phyloP scores from a whole-genome alignment of 805 yeast species.

The Cyberlindnera mycetangii region DNA sequence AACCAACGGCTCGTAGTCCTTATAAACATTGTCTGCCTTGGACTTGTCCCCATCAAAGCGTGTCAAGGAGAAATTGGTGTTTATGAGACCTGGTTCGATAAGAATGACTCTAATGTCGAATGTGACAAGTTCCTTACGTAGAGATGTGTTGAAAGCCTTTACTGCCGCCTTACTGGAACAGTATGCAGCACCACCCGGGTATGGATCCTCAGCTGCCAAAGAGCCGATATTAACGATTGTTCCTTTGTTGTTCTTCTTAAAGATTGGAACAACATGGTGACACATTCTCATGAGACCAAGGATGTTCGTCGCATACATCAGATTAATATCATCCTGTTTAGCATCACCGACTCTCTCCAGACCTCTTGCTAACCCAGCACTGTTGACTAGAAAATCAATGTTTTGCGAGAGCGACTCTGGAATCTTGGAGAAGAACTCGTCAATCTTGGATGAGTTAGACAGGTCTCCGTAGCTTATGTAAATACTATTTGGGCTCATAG shows the following conservation, averaged over 20 bases:
- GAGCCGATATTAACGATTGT: constrained; percentile 72
- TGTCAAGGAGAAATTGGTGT: constrained; percentile 57
- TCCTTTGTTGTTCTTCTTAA: constrained; percentile 66
- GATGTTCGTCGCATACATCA: constrained; percentile 84
- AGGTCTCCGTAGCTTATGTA: constrained; percentile 53
- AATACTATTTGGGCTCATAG: constrained; percentile 34
- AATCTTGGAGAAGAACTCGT: constrained; percentile 42
- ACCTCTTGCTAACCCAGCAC: constrained; percentile 80
- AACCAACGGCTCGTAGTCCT: constrained; percentile 50
- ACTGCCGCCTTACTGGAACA: constrained; percentile 74
- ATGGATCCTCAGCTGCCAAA: constrained; percentile 73
- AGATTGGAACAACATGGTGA: constrained; percentile 63
- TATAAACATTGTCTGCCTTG: constrained; percentile 53
- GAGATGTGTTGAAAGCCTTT: constrained; percentile 63
- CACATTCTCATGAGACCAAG: constrained; percentile 80
- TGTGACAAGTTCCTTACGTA: constrained; percentile 68
- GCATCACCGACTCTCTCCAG: constrained; percentile 72
- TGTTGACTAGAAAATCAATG: constrained; percentile 63
- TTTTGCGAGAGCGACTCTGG: constrained; percentile 55
- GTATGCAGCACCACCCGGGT: constrained; percentile 60
- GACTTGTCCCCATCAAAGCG: constrained; percentile 54
- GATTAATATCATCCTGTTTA: constrained; percentile 54
- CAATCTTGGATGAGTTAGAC: constrained; percentile 47
- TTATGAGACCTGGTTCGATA: constrained; percentile 65
- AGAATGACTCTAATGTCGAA: constrained; percentile 63